phyloP scores from a whole-genome alignment of 306 rosid species.

The Cercis canadensis region DNA sequence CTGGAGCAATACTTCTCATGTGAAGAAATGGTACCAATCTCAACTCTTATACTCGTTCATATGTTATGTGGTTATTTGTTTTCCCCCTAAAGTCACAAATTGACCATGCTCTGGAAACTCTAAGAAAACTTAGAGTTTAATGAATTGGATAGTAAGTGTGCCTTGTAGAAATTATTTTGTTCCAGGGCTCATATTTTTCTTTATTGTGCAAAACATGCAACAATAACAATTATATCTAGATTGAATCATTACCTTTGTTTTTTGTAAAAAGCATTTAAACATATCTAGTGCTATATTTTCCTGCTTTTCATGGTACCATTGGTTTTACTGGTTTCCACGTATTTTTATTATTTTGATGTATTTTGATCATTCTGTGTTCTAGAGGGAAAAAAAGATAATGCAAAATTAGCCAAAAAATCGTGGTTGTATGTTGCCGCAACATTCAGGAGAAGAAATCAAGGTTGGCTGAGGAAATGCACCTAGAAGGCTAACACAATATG shows the following conservation, averaged over 20 bases:
- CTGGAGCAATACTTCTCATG: conserved; percentile 72
- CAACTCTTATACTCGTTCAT: conserved; percentile 27
- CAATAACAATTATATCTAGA: background rate
- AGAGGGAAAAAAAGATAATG: background rate
- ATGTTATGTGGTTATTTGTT: conserved; percentile 15
- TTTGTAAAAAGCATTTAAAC: background rate
- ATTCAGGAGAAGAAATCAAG: background rate
- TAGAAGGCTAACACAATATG: background rate
- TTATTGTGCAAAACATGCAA: conserved; percentile 6
- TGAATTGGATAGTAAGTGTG: background rate
- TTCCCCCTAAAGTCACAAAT: background rate
- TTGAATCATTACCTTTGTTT: conserved; percentile 8
- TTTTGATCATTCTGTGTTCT: background rate
- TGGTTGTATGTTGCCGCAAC: too few species aligned
- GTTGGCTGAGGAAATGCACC: background rate
- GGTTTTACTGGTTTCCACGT: background rate
- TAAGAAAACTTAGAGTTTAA: conserved; percentile 1
- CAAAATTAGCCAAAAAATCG: background rate
- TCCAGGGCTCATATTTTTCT: conserved; percentile 9
- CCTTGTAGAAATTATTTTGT: conserved; percentile 17
- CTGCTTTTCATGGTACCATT: background rate
- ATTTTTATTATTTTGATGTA: background rate
- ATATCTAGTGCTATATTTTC: background rate
- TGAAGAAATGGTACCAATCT: conserved; percentile 74
- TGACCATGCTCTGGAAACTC: conserved; percentile 29